Evolutionary conservation across 2,329 filamentous ascomycete species (phyloP).

Genomic region (Xylaria sp.): DNA sequence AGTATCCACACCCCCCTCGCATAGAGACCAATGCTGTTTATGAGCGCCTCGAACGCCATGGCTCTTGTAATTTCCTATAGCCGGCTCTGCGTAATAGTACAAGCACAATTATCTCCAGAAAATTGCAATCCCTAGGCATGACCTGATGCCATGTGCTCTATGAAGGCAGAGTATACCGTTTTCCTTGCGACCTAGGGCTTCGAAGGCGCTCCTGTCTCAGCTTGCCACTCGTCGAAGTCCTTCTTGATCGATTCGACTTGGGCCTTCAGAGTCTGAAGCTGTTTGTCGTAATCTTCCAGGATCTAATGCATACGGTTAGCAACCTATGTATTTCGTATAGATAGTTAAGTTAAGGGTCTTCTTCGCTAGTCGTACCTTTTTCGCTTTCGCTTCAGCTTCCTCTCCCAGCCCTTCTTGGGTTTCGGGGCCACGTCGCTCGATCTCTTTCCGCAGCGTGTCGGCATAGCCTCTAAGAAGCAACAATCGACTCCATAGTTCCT

Average conservation of each 20-base stretch:
- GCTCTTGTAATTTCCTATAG: constrained; percentile 22
- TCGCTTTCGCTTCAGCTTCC: constrained; percentile 72
- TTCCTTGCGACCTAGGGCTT: constrained; percentile 30
- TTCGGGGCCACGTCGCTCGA: constrained; percentile 68
- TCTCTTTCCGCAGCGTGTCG: constrained; percentile 73
- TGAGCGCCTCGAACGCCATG: constrained; percentile 19
- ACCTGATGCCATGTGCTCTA: background rate
- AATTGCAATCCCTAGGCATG: background rate
- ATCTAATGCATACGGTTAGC: constrained; percentile 57
- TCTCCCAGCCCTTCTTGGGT: constrained; percentile 67
- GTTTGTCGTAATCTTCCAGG: constrained; percentile 80
- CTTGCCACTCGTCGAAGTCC: constrained; percentile 63
- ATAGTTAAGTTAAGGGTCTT: too few relatives aligned
- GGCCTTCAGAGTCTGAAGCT: constrained; percentile 76
- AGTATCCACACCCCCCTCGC: background rate
- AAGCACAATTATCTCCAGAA: constrained; percentile 19
- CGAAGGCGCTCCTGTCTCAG: constrained; percentile 50
- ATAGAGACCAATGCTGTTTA: background rate
- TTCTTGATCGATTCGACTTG: constrained; percentile 69
- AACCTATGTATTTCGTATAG: constrained; percentile 31
- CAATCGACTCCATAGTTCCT: constrained; percentile 85
- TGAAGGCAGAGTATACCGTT: background rate
- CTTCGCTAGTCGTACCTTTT: constrained; percentile 64
- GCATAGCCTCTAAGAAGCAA: constrained; percentile 76
- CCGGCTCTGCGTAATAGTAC: constrained; percentile 14